These are phyloP conservation scores for Teunomyces kruisii DNA, from an alignment of 805 yeast species.

Conservation along the genomic window DNA sequence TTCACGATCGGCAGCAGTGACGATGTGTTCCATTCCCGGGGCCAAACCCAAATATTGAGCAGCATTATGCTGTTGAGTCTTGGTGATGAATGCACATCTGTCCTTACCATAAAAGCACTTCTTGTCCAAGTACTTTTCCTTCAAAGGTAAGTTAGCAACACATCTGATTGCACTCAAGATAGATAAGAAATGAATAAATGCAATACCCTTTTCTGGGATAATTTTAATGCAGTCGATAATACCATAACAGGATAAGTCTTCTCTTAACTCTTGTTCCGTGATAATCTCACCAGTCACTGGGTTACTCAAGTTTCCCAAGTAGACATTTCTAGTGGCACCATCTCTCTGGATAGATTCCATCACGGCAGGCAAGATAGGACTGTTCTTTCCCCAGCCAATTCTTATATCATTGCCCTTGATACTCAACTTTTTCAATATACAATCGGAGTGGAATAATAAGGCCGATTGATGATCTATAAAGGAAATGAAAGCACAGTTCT, in stretches of 20 bases:
- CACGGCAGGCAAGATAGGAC: constrained; percentile 72
- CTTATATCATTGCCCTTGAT: constrained; percentile 80
- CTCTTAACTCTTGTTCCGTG: constrained; percentile 63
- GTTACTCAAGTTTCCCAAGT: constrained; percentile 75
- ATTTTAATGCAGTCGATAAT: constrained; percentile 82
- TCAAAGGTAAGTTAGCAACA: constrained; percentile 69
- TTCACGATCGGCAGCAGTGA: constrained; percentile 67
- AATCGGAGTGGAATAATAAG: constrained; percentile 88
- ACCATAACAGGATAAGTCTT: constrained; percentile 74
- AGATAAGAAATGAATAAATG: constrained; percentile 87
- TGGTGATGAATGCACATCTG: constrained; percentile 90
- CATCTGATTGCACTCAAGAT: constrained; percentile 84
- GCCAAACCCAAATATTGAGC: constrained; percentile 91
- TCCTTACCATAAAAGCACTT: constrained; percentile 92
- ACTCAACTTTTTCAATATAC: constrained; percentile 76
- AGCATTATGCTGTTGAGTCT: constrained; percentile 95
- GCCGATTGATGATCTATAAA: constrained; percentile 90
- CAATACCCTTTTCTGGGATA: constrained; percentile 76
- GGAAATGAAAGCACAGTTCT: constrained; percentile 86
- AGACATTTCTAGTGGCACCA: constrained; percentile 92
- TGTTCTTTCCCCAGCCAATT: constrained; percentile 91
- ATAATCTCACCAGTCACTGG: constrained; percentile 45
- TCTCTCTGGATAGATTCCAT: constrained; percentile 74
- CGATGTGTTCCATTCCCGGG: constrained; percentile 81
- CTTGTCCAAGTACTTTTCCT: constrained; percentile 67